These are phyloP conservation scores for Penicillium sp. DNA, from an alignment of 2,329 filamentous ascomycete genomes.

Conservation along the genomic window DNA sequence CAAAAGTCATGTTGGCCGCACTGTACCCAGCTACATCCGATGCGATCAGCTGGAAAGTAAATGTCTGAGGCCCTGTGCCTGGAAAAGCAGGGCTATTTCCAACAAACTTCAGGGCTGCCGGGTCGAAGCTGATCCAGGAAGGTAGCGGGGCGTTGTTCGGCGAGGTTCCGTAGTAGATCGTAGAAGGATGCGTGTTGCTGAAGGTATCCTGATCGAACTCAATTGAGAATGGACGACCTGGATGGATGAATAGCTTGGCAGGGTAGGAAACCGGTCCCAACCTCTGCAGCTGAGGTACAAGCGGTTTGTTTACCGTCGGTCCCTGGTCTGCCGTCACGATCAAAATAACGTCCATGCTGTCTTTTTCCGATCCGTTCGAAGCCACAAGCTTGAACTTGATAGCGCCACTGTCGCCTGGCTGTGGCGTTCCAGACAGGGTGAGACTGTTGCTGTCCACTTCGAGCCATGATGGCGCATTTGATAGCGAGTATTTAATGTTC, in stretches of 20 bases:
- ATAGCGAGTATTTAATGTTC: constrained; percentile 65
- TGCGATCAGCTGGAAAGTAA: constrained; percentile 70
- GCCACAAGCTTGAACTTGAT: constrained; percentile 66
- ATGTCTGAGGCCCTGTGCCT: constrained; percentile 67
- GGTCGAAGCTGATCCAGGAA: constrained; percentile 78
- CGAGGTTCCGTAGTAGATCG: constrained; percentile 73
- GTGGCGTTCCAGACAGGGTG: constrained; percentile 69
- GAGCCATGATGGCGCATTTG: constrained; percentile 69
- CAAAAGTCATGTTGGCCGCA: constrained; percentile 63
- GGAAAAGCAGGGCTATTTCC: constrained; percentile 68
- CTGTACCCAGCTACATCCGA: constrained; percentile 79
- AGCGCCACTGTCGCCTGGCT: constrained; percentile 55
- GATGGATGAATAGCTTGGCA: constrained; percentile 39
- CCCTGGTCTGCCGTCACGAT: constrained; percentile 59
- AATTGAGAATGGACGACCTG: constrained; percentile 59
- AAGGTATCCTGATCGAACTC: constrained; percentile 70
- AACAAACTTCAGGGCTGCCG: constrained; percentile 61
- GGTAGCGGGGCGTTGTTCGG: constrained; percentile 77
- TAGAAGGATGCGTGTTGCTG: constrained; percentile 52
- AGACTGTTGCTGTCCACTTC: constrained; percentile 64
- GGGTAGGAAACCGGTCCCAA: constrained; percentile 40
- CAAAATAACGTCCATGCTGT: constrained; percentile 65
- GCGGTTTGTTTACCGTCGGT: constrained; percentile 33
- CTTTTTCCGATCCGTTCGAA: constrained; percentile 62
- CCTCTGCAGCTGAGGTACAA: constrained; percentile 38